A percentile compares a stretch with the other conserved stretches of the same genome.
phyloP scores from a whole-genome alignment of 139 green algal genomes.

The Pleodorina starrii region DNA sequence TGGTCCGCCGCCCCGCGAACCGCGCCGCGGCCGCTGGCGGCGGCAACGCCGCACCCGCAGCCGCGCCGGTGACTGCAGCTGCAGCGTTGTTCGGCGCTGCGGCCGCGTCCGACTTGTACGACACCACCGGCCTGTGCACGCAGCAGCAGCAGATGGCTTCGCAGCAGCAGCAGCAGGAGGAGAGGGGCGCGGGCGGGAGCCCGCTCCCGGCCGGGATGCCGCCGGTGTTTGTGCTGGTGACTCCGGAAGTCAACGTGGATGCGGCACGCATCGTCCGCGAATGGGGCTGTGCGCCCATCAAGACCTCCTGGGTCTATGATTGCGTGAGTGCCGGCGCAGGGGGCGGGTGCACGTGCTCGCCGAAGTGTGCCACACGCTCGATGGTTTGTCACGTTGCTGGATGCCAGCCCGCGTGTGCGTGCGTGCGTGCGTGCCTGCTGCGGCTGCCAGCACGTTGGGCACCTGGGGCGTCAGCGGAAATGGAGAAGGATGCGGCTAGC shows the following conservation, averaged over 20 bases:
- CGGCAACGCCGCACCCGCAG: neutral
- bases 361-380: neutral
- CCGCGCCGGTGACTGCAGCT: neutral
- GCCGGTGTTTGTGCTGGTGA: neutral
- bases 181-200: neutral
- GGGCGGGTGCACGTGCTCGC: neutral
- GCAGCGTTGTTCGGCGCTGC: slow-evolving; percentile 10
- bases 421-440: neutral
- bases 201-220: neutral
- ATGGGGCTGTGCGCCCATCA: neutral
- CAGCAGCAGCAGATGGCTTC: slow-evolving; percentile 2
- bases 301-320: slow-evolving; percentile 1
- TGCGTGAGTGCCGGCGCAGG: neutral
- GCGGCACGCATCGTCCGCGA: neutral
- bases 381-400: neutral
- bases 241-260: too few species aligned
- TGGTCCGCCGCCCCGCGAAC: neutral
- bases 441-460: neutral
- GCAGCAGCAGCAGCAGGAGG: neutral
- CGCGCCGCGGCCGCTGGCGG: neutral
- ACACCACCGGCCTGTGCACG: neutral
- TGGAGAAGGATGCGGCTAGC: too few species aligned
- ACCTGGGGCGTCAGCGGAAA: too few species aligned
- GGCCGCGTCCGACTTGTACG: neutral
- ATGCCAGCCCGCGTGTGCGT: neutral